A percentile compares a stretch with the other conserved stretches of the same genome.
Conservation (phyloP, 1,284 basidiomycete species). For the Crucibulum parvulum region DNA sequence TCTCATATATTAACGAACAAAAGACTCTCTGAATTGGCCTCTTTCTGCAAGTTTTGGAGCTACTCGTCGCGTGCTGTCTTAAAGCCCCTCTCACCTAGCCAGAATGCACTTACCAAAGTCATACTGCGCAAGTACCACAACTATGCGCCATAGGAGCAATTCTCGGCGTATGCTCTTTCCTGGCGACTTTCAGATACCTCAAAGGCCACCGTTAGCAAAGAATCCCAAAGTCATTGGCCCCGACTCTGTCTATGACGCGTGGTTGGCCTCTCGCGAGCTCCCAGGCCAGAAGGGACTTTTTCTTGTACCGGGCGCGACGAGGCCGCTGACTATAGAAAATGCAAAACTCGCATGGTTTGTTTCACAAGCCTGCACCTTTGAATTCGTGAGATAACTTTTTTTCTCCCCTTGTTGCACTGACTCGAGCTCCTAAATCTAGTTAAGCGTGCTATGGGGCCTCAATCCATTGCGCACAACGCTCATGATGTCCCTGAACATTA, state of each 20-base stretch:
- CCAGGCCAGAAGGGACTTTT: slow-evolving; percentile 46
- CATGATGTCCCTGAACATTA: slow-evolving; percentile 70
- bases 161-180: slow-evolving; percentile 40
- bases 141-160: slow-evolving; percentile 42
- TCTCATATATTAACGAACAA: slow-evolving; percentile 45
- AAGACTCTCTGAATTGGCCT: slow-evolving; percentile 17
- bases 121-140: slow-evolving; percentile 24
- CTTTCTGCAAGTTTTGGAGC: slow-evolving; percentile 23
- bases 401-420: slow-evolving; percentile 6
- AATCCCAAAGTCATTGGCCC: slow-evolving; percentile 23
- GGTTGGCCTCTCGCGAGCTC: slow-evolving; percentile 67
- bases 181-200: slow-evolving; percentile 34
- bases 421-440: slow-evolving; percentile 22
- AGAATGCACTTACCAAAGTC: slow-evolving; percentile 35
- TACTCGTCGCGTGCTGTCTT: slow-evolving; percentile 22
- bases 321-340: slow-evolving; percentile 62
- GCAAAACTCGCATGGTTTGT: slow-evolving; percentile 62
- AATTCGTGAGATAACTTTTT: slow-evolving; percentile 48
- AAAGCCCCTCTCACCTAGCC: slow-evolving; percentile 24
- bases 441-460: slow-evolving; percentile 63
- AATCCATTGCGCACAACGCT: slow-evolving; percentile 71
- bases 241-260: slow-evolving; percentile 58
- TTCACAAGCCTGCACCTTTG: slow-evolving; percentile 56
- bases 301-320: slow-evolving; percentile 72
- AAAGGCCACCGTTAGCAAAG: slow-evolving; percentile 28